phyloP scores from a whole-genome alignment of 495 filamentous ascomycete species.

The Saxophila tyrrhenica region DNA sequence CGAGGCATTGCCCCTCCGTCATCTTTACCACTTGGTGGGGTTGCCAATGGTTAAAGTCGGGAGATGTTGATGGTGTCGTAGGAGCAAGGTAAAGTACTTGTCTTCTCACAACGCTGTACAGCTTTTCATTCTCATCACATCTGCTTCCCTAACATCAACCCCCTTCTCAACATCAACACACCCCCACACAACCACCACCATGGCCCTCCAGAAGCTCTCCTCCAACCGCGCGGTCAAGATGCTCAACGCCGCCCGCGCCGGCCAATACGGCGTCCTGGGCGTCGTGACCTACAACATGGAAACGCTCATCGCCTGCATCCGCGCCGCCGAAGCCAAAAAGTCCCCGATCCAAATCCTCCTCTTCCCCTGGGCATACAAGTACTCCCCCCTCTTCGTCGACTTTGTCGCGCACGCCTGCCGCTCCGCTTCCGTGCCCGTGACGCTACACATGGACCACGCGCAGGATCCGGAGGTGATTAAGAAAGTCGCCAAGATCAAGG shows the following conservation, averaged over 20 bases:
- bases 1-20: no score
- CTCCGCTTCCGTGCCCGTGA: conserved; percentile 38
- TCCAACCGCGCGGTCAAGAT: conserved; percentile 55
- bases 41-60: neutral
- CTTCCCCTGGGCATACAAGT: conserved; percentile 76
- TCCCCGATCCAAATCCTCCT: conserved; percentile 74
- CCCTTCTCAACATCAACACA: neutral
- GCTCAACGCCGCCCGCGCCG: conserved; percentile 52
- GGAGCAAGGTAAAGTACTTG: neutral
- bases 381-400: conserved; percentile 53
- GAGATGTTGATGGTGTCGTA: neutral
- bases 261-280: conserved; percentile 59
- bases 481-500: conserved; percentile 10
- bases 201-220: conserved; percentile 5
- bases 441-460: conserved; percentile 27
- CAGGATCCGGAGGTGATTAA: conserved; percentile 25
- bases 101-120: no score
- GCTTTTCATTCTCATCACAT: neutral
- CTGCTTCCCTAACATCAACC: neutral
- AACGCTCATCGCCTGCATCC: conserved; percentile 66
- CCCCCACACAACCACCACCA: neutral
- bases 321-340: conserved; percentile 60
- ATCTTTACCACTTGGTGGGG: neutral
- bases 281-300: conserved; percentile 83
- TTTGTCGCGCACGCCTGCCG: conserved; percentile 52